Base-by-base conservation (phyloP, 1,284 basidiomycete genomes). In the Peniophora sp. region DNA sequence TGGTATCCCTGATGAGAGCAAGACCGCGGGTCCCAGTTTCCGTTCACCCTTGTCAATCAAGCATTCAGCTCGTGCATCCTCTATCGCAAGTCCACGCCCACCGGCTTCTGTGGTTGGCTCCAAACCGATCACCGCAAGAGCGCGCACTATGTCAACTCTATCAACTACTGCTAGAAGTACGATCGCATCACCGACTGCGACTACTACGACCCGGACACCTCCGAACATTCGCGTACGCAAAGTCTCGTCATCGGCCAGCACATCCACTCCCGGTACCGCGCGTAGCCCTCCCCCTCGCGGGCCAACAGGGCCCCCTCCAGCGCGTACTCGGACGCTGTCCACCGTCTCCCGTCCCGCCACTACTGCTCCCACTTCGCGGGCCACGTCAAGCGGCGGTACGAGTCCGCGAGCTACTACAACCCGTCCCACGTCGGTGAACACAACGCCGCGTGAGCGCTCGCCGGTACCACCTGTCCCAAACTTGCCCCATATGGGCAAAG, bases 361-460 rank as follows among this genome's bases (percentile, higher is more conserved):
- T 53, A 3, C 56, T 58, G 18, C 22, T 9, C 22, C 43, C 6
- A 24, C 23, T n/a, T 45, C 43, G n/a, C 18, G 43, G 20, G 14
- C 35, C 56, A 32, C 58, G 64, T 34, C 49, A 62, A 2, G 57
- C 48, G 42, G 59, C 61, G 41, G 45, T 50, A 55, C 62, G 6
- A 54, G 15, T 60, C 58, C 37, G 55, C 53, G 9, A 48, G 55
- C 50, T 43, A 56, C 41, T 42, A 48, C 9, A 54, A 60, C 2
- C 59, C 57, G 36, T 52, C 57, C 52, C 27, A 55, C 56, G 23
- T 60, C 51, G 41, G 55, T 48, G 3, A 56, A 53, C 23, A 20
- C 46, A 3, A 44, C 54, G 2, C 54, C 57, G 1, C 57, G 61
- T 1, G 51, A 53, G 3, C 55, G 55, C 47, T 58, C 59, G 41